phyloP scores from a whole-genome alignment of 805 yeast genomes.

The Lipomyces orientalis region DNA sequence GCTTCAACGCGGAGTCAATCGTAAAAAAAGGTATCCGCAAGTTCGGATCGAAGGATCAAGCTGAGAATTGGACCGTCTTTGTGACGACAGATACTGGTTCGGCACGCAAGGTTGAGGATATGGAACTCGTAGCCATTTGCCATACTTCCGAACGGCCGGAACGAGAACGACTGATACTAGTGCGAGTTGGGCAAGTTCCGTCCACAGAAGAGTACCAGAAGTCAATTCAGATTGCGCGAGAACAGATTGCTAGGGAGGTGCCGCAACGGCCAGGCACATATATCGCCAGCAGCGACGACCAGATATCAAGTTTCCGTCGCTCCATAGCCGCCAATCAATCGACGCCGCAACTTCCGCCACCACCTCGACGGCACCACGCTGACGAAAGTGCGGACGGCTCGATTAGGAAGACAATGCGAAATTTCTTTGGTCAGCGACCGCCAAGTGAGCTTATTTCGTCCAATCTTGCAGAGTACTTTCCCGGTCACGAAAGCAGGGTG shows the following conservation, averaged over 20 bases:
- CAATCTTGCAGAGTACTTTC: slow-evolving; percentile 88
- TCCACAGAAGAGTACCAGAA: slow-evolving; percentile 44
- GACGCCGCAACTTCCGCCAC: slow-evolving; percentile 6
- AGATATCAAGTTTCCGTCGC: background rate
- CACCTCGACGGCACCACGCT: background rate
- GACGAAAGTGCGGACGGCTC: slow-evolving; percentile 6
- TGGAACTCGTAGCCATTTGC: slow-evolving; percentile 80
- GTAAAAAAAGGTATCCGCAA: slow-evolving; percentile 69
- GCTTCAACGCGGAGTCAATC: slow-evolving; percentile 79
- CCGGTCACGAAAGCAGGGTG: slow-evolving; percentile 72
- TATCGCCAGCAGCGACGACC: slow-evolving; percentile 12
- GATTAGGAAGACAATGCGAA: slow-evolving; percentile 45
- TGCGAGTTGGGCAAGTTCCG: slow-evolving; percentile 69
- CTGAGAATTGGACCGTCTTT: slow-evolving; percentile 50
- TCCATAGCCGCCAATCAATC: slow-evolving; percentile 1
- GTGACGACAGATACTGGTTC: slow-evolving; percentile 65
- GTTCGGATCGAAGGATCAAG: slow-evolving; percentile 45
- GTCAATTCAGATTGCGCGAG: slow-evolving; percentile 34
- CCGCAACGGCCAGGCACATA: slow-evolving; percentile 30
- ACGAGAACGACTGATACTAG: slow-evolving; percentile 71
- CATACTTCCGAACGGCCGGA: slow-evolving; percentile 75
- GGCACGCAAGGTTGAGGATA: slow-evolving; percentile 65
- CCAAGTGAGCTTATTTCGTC: slow-evolving; percentile 90
- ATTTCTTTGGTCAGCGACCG: slow-evolving; percentile 86
- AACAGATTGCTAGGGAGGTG: slow-evolving; percentile 29